Base-by-base conservation (phyloP, 2,329 filamentous ascomycete genomes). In the Colletotrichum camelliae region DNA sequence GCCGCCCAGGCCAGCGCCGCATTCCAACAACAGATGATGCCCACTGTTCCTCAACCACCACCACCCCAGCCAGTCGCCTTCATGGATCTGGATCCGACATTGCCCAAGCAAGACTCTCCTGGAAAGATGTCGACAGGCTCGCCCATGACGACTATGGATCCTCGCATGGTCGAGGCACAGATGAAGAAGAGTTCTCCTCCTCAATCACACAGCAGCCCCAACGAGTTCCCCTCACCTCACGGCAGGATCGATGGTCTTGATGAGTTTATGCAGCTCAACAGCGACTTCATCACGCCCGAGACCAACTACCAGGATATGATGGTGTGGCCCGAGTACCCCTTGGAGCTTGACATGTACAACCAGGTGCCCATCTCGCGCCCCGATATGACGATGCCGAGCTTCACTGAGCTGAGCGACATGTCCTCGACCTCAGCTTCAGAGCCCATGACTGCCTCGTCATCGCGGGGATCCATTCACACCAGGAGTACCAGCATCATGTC, bases 401-500 rank as follows among this genome's bases (percentile, higher is more conserved):
- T 88, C 71, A 78, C 83, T 0, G 86, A 87, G 9, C 77, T 86
- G 31, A 87, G 84, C 77, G 86, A 88, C 70, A 81, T 86, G 15
- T 85, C 85, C 4, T 84, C 86, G 7, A 76, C 66, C 39, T 76
- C 74, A 9, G 82, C 80, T 27, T 87, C 87, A 8, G 87, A 88
- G 75, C 83, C 84, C 9, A 83, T 87, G 79, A 83, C 82, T 2
- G 78, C 82, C 4, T 82, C 85, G 1, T 87, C 88, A 1, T 87
- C 87, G 1, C 80, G 84, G 13, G 85, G 82, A 1, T 89, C 87
- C 3, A 82, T 86, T 4, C 87, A 88, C 75, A 89, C 88, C 2
- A 83, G 87, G 48, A 85, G 83, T 27, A 89, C 87, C 6, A 89
- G 87, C 81, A 87, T 88, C 60, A 83, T 87, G 79, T 89, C 88